Conservation (phyloP, 306 rosid genomes). For the Quercus wislizeni region DNA sequence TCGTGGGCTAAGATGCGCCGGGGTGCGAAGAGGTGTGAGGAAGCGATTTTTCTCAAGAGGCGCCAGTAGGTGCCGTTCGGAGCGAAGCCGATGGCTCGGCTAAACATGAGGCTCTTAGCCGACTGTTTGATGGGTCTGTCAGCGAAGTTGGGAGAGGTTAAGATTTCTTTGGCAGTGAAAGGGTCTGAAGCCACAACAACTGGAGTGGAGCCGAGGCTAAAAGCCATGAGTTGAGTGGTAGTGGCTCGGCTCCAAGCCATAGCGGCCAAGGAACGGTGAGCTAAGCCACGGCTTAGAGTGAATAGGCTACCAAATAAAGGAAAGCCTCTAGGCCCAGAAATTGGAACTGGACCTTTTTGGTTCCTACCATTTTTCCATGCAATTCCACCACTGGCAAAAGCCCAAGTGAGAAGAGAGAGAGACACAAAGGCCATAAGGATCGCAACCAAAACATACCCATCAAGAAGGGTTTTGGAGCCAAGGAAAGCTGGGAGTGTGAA, state of each 20-base stretch:
- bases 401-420: constrained; percentile 33
- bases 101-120: constrained; percentile 46
- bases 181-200: constrained; percentile 48
- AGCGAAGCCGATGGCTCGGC: constrained; percentile 62
- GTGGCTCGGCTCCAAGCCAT: constrained; percentile 27
- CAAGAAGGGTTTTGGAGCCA: constrained; percentile 17
- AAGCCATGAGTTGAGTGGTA: constrained; percentile 44
- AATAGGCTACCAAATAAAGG: constrained; percentile 46
- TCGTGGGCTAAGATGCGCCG: constrained; percentile 45
- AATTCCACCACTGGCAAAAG: constrained; percentile 36
- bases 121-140: constrained; percentile 56
- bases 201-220: constrained; percentile 53
- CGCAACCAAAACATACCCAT: constrained; percentile 23
- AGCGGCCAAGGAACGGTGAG: constrained; percentile 47
- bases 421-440: neutral
- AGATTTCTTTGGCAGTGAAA: constrained; percentile 37
- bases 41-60: constrained; percentile 42
- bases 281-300: constrained; percentile 38
- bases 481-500: constrained; percentile 40
- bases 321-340: constrained; percentile 40
- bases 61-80: constrained; percentile 59
- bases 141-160: constrained; percentile 47
- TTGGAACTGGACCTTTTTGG: constrained; percentile 24
- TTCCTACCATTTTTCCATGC: constrained; percentile 53
- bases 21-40: constrained; percentile 52